phyloP scores from a whole-genome alignment of 495 filamentous ascomycete species.

The Staphylotrichum longicolle region DNA sequence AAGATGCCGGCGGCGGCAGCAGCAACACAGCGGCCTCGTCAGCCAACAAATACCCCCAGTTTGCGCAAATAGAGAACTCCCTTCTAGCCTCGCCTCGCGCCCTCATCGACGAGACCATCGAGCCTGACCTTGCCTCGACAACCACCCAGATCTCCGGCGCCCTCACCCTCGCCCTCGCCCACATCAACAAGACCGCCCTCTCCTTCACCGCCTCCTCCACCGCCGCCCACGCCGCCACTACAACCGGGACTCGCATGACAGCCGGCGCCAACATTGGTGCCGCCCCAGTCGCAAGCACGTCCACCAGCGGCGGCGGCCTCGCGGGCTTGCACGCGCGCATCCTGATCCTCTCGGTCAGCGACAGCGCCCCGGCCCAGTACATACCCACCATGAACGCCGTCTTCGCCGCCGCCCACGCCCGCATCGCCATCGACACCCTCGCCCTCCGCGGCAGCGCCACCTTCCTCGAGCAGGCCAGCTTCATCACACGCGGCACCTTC shows the following conservation, averaged over 20 bases:
- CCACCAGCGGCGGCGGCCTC: slow-evolving; percentile 32
- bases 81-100: slow-evolving; percentile 66
- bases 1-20: slow-evolving; percentile 30
- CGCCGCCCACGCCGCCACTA: slow-evolving; percentile 23
- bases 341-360: slow-evolving; percentile 75
- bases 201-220: slow-evolving; percentile 35
- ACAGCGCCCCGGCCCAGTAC: slow-evolving; percentile 83
- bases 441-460: slow-evolving; percentile 76
- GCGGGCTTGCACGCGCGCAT: slow-evolving; percentile 75
- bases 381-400: slow-evolving; percentile 98
- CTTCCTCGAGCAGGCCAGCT: slow-evolving; percentile 92
- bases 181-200: slow-evolving; percentile 67
- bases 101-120: slow-evolving; percentile 65
- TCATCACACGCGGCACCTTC: slow-evolving; percentile 86
- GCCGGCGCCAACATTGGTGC: slow-evolving; percentile 26
- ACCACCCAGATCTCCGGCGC: slow-evolving; percentile 85
- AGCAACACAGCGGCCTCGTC: slow-evolving; percentile 21
- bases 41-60: slow-evolving; percentile 92
- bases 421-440: slow-evolving; percentile 86
- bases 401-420: slow-evolving; percentile 84
- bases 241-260: slow-evolving; percentile 21
- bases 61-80: slow-evolving; percentile 76
- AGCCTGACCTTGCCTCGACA: slow-evolving; percentile 59
- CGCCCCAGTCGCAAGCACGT: slow-evolving; percentile 34
- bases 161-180: slow-evolving; percentile 80